Conservation (phyloP, 179 eudicot species). For the Silene vulgaris region DNA sequence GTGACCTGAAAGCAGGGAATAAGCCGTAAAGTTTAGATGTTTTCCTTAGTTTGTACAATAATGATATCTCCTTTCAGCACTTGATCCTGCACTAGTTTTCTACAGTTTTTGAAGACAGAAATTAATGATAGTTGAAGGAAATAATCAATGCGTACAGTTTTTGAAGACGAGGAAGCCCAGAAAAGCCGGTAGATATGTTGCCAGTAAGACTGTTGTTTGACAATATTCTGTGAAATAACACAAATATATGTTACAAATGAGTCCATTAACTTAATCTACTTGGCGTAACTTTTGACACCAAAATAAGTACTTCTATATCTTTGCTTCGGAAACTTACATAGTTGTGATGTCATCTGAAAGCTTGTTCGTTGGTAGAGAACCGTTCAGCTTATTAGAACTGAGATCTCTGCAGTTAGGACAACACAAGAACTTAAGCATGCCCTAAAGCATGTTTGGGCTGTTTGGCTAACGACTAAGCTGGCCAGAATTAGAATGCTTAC, state of each 20-base stretch:
- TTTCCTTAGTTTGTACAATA: background rate
- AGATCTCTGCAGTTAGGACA: slow-evolving; percentile 29
- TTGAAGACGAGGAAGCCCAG: slow-evolving; percentile 29
- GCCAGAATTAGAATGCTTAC: slow-evolving; percentile 37
- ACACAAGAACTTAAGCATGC: slow-evolving; percentile 8
- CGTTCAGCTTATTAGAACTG: slow-evolving; percentile 33
- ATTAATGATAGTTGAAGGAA: background rate
- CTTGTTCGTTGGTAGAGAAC: slow-evolving; percentile 27
- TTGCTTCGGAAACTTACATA: slow-evolving; percentile 23
- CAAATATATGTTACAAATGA: background rate
- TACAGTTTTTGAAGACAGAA: background rate
- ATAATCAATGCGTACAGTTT: slow-evolving; percentile 21
- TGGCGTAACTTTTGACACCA: background rate
- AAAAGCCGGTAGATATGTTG: slow-evolving; percentile 21
- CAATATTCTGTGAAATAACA: slow-evolving; percentile 25
- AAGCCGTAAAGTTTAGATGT: background rate
- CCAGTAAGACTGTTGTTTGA: slow-evolving; percentile 31
- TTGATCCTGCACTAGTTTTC: background rate
- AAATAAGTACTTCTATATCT: background rate
- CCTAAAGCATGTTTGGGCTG: background rate
- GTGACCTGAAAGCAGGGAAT: slow-evolving; percentile 25
- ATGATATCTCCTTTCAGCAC: background rate
- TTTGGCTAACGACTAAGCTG: background rate
- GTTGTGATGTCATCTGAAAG: slow-evolving; percentile 30
- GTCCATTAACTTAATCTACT: too few relatives aligned